Evolutionary conservation across 495 filamentous ascomycete species (phyloP).

Genomic region (Schizothecium vesticola): DNA sequence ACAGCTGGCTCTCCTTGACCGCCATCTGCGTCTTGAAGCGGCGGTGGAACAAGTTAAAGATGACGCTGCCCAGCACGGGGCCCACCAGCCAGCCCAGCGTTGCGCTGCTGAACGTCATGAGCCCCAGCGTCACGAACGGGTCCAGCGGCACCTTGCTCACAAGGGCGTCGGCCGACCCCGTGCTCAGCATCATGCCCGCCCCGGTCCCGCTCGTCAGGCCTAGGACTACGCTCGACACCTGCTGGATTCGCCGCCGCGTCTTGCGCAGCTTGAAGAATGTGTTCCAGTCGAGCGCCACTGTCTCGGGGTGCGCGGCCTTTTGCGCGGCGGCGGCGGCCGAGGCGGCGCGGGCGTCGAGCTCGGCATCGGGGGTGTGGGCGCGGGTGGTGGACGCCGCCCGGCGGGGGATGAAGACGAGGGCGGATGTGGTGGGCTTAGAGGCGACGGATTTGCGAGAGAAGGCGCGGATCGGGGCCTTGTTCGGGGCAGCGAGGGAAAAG

Average conservation of each 20-base stretch:
- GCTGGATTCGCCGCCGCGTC: constrained; percentile 74
- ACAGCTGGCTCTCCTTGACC: constrained; percentile 89
- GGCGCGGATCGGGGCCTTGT: constrained; percentile 6
- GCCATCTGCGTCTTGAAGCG: constrained; percentile 61
- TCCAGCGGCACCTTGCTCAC: constrained; percentile 69
- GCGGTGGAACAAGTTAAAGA: constrained; percentile 68
- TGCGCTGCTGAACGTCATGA: constrained; percentile 65
- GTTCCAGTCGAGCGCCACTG: constrained; percentile 71
- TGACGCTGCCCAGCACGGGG: constrained; percentile 66
- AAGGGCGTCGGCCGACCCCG: constrained; percentile 61
- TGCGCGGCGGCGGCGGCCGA: constrained; percentile 19
- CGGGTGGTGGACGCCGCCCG: constrained; percentile 10
- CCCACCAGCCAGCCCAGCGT: constrained; percentile 81
- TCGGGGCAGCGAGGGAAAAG: constrained; percentile 10
- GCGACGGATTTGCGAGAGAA: constrained; percentile 9
- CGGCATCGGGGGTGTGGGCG: constrained; percentile 16
- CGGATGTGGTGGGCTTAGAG: constrained; percentile 9
- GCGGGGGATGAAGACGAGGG: constrained; percentile 10
- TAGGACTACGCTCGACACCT: constrained; percentile 64
- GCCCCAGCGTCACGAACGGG: constrained; percentile 74
- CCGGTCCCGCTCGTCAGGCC: constrained; percentile 51
- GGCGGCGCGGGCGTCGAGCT: constrained; percentile 21
- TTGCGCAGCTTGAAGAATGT: constrained; percentile 86
- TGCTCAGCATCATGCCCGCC: constrained; percentile 59
- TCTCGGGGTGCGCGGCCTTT: constrained; percentile 21